Conservation (phyloP, 1,139 yeast species). For the Candida sp. region DNA sequence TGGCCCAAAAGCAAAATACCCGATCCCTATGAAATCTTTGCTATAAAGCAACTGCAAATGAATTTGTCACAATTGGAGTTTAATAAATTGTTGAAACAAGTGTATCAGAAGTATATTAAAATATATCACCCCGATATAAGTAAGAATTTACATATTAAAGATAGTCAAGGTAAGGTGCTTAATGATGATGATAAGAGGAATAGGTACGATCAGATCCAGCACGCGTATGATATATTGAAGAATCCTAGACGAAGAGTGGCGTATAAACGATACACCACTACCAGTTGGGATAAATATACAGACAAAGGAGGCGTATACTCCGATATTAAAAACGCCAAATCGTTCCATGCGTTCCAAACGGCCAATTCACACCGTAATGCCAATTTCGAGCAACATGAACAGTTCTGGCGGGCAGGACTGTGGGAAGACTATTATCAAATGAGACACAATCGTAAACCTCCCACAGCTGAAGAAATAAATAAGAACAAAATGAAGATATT, state of each 20-base stretch:
- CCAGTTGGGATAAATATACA: slow-evolving; percentile 23
- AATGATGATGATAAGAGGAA: slow-evolving; percentile 42
- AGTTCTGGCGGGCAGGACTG: slow-evolving; percentile 64
- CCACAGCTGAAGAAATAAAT: slow-evolving; percentile 40
- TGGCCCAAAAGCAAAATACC: slow-evolving; percentile 68
- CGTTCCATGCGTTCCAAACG: slow-evolving; percentile 34
- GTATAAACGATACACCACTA: slow-evolving; percentile 22
- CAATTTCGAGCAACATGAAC: slow-evolving; percentile 35
- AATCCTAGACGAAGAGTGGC: slow-evolving; percentile 48
- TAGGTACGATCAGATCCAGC: slow-evolving; percentile 67
- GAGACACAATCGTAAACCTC: slow-evolving; percentile 36
- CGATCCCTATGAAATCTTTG: slow-evolving; percentile 73
- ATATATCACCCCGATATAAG: slow-evolving; percentile 82
- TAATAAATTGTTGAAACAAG: slow-evolving; percentile 45
- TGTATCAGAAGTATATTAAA: slow-evolving; percentile 67
- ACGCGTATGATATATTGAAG: slow-evolving; percentile 70
- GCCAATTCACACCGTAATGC: slow-evolving; percentile 37
- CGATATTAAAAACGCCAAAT: slow-evolving; percentile 18
- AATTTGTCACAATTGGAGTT: slow-evolving; percentile 27
- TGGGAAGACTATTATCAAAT: slow-evolving; percentile 65
- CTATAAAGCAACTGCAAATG: slow-evolving; percentile 20
- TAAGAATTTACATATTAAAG: slow-evolving; percentile 21
- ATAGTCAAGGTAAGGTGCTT: slow-evolving; percentile 24
- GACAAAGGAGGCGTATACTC: slow-evolving; percentile 3
- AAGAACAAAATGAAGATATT: slow-evolving; percentile 46